Percentiles rank a stretch among this genome's conserved stretches.
phyloP scores from a whole-genome alignment of 2,329 filamentous ascomycete genomes.

The Gremmenia infestans region DNA sequence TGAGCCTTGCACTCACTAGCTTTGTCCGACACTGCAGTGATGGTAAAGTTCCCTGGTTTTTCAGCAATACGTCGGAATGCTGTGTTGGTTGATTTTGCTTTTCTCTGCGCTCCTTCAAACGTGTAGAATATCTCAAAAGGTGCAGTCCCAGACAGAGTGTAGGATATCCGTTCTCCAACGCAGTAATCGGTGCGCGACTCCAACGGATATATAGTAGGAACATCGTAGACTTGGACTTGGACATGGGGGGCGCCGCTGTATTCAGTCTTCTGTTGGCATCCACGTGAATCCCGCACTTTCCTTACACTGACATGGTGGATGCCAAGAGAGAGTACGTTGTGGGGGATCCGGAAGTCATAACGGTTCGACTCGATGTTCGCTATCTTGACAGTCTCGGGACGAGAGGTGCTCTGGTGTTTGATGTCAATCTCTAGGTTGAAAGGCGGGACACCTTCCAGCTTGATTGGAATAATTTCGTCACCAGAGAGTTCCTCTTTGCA shows the following conservation, averaged over 20 bases:
- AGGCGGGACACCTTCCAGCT: conserved; percentile 74
- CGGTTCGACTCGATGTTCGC: conserved; percentile 70
- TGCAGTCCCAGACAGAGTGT: conserved; percentile 82
- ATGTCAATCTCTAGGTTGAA: conserved; percentile 91
- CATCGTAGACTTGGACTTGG: conserved; percentile 87
- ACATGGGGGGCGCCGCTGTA: conserved; percentile 67
- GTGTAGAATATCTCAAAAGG: conserved; percentile 92
- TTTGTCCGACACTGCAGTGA: conserved; percentile 81
- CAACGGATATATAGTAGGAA: conserved; percentile 82
- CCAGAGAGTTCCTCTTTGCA: conserved; percentile 79
- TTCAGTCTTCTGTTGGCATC: conserved; percentile 77
- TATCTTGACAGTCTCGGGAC: conserved; percentile 76
- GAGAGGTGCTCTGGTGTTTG: conserved; percentile 78
- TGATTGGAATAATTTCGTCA: conserved; percentile 84
- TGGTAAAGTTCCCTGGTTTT: conserved; percentile 79
- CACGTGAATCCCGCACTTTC: conserved; percentile 80
- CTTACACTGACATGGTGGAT: conserved; percentile 84
- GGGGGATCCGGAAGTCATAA: conserved; percentile 79
- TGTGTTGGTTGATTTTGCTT: conserved; percentile 72
- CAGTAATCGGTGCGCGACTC: conserved; percentile 86
- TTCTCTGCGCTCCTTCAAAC: conserved; percentile 73
- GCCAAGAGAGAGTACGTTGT: conserved; percentile 79
- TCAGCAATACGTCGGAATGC: conserved; percentile 93
- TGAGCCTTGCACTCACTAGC: conserved; percentile 82
- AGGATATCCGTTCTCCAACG: conserved; percentile 90